phyloP scores from a whole-genome alignment of 139 green algal genomes.

The Microglena sp. region DNA sequence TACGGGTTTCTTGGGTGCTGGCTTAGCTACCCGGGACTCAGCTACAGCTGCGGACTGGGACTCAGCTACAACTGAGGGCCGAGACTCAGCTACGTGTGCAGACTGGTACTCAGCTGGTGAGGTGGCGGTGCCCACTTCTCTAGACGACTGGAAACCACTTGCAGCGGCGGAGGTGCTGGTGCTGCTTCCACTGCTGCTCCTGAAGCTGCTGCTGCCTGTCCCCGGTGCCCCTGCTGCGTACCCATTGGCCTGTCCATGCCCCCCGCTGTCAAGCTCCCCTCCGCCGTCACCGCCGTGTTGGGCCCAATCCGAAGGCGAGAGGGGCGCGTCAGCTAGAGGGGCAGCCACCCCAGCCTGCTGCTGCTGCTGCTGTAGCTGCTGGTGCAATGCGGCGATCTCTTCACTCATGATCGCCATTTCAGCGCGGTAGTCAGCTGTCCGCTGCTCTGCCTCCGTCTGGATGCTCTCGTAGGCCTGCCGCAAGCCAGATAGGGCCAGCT shows the following conservation, averaged over 20 bases:
- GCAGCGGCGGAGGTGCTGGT: background rate
- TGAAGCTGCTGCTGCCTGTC: background rate
- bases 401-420: background rate
- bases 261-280: no score
- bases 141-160: background rate
- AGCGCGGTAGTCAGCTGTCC: background rate
- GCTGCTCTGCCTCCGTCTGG: constrained; percentile 11
- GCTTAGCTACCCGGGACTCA: constrained; percentile 2
- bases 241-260: no score
- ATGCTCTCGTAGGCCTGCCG: constrained; percentile 10
- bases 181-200: constrained; percentile 1
- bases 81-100: background rate
- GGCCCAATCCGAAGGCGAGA: background rate
- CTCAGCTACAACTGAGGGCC: background rate
- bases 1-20: constrained; percentile 14
- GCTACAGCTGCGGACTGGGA: background rate
- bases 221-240: no score
- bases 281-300: background rate
- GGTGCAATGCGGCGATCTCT: constrained; percentile 8
- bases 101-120: background rate
- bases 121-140: background rate
- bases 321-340: background rate
- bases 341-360: background rate
- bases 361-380: background rate
- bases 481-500: constrained; percentile 12